Evolutionary conservation across 1,139 yeast species (phyloP).

Genomic region (Pichia sp.): DNA sequence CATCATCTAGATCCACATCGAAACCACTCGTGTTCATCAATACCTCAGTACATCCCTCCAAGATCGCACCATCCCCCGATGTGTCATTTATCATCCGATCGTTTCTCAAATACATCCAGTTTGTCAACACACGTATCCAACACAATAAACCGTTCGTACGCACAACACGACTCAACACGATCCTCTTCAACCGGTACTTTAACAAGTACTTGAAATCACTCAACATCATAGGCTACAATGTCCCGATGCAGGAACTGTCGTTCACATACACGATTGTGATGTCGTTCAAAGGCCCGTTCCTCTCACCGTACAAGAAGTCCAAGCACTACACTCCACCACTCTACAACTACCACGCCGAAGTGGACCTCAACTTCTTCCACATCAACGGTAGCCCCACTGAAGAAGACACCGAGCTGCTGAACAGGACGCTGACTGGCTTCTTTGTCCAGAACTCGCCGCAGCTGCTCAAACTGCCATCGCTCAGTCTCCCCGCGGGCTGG

Average conservation of each 20-base stretch:
- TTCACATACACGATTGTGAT: background rate
- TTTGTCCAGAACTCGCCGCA: constrained; percentile 3
- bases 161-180: background rate
- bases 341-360: background rate
- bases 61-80: background rate
- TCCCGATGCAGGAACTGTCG: background rate
- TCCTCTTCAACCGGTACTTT: background rate
- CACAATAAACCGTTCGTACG: background rate
- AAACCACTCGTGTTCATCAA: background rate
- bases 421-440: background rate
- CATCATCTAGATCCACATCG: no score
- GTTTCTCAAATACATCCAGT: constrained; percentile 1
- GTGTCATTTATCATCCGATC: background rate
- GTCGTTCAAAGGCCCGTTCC: constrained; percentile 1
- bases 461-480: background rate
- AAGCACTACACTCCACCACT: background rate
- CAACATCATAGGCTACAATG: constrained; percentile 1
- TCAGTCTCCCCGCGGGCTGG: constrained; percentile 1
- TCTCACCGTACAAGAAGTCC: background rate
- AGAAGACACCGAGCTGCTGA: background rate
- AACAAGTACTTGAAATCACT: background rate
- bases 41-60: background rate
- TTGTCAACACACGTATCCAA: background rate
- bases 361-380: background rate
- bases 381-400: background rate